Evolutionary conservation across 805 yeast genomes (phyloP).

Genomic region (Nakazawaea laoshanensis): DNA sequence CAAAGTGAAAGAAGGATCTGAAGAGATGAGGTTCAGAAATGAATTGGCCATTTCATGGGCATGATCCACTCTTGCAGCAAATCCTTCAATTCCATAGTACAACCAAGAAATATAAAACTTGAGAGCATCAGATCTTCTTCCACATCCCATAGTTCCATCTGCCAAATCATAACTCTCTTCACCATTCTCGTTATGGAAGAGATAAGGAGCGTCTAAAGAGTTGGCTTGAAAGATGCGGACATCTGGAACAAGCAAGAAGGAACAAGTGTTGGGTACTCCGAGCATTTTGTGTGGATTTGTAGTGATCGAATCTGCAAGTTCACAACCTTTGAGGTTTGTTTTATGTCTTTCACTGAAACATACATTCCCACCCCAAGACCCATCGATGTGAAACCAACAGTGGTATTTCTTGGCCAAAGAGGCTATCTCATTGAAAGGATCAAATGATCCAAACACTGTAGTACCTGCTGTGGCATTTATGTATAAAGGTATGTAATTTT

Average conservation of each 20-base stretch:
- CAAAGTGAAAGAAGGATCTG: slow-evolving; percentile 39
- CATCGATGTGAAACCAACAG: slow-evolving; percentile 82
- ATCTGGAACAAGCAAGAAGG: slow-evolving; percentile 68
- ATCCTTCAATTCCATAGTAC: slow-evolving; percentile 68
- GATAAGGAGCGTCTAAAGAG: slow-evolving; percentile 71
- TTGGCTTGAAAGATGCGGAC: slow-evolving; percentile 62
- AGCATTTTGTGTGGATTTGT: slow-evolving; percentile 83
- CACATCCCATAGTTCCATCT: slow-evolving; percentile 90
- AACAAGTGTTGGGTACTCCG: slow-evolving; percentile 77
- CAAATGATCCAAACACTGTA: slow-evolving; percentile 81
- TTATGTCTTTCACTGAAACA: slow-evolving; percentile 48
- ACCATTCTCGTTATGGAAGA: slow-evolving; percentile 56
- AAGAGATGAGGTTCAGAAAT: slow-evolving; percentile 37
- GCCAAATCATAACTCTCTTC: slow-evolving; percentile 66
- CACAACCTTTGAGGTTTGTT: slow-evolving; percentile 45
- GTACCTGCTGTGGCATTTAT: slow-evolving; percentile 85
- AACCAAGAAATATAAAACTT: slow-evolving; percentile 77
- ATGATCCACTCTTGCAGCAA: slow-evolving; percentile 58
- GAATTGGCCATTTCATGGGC: slow-evolving; percentile 61
- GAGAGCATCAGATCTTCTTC: slow-evolving; percentile 75
- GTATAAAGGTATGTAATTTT: slow-evolving; percentile 68
- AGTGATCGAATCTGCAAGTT: slow-evolving; percentile 68
- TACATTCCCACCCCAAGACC: slow-evolving; percentile 88
- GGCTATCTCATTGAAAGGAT: slow-evolving; percentile 51
- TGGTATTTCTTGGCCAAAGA: slow-evolving; percentile 41